These are phyloP conservation scores for Trichoderma brevicompactum DNA, from an alignment of 2,329 filamentous ascomycete species.

Conservation along the genomic window DNA sequence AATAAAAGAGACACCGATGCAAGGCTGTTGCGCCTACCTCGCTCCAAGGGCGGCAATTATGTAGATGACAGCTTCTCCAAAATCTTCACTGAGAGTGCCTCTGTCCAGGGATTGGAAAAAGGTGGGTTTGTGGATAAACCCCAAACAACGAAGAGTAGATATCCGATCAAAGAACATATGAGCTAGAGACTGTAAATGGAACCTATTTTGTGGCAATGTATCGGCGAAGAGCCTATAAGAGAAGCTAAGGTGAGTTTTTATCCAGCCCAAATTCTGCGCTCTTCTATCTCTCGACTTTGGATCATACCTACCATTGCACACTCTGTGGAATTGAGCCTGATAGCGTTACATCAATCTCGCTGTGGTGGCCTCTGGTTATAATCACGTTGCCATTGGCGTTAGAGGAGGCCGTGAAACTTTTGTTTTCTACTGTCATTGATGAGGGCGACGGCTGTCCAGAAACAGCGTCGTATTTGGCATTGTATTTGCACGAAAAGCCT, in stretches of 20 bases:
- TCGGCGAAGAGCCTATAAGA: constrained; percentile 12
- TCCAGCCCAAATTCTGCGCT: background rate
- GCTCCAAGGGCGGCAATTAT: constrained; percentile 21
- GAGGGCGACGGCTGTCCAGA: background rate
- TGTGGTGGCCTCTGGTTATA: background rate
- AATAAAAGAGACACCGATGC: background rate
- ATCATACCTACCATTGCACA: constrained; percentile 2
- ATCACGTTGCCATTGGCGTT: background rate
- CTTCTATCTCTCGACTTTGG: background rate
- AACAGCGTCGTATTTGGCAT: constrained; percentile 12
- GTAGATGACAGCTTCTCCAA: constrained; percentile 17
- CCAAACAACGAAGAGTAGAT: constrained; percentile 15
- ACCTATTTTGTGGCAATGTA: background rate
- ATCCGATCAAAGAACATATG: constrained; percentile 22
- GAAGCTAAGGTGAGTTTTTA: background rate
- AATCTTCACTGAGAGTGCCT: constrained; percentile 15
- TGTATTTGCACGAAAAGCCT: constrained; percentile 19
- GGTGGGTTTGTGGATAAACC: constrained; percentile 13
- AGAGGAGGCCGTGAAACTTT: background rate
- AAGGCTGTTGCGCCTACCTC: background rate
- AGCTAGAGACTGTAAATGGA: background rate
- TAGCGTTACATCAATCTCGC: background rate
- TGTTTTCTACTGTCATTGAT: background rate
- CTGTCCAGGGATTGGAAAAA: constrained; percentile 13
- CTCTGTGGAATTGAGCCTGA: background rate